Conservation (phyloP, 1,139 yeast genomes). For the Lodderomyces elongisporus region DNA sequence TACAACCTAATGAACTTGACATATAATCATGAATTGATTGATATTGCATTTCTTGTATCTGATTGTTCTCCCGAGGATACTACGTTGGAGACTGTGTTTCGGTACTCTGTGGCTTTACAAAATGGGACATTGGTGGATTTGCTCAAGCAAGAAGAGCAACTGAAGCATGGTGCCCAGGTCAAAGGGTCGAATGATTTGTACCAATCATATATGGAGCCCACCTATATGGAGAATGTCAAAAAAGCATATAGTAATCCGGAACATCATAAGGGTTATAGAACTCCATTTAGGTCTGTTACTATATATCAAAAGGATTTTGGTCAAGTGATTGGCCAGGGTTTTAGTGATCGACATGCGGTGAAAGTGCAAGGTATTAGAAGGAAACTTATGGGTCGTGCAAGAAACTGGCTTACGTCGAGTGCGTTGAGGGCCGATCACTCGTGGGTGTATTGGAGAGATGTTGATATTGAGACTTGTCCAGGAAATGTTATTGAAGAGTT, state of each 20-base stretch:
- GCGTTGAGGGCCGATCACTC: conserved; percentile 82
- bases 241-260: conserved; percentile 59
- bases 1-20: conserved; percentile 81
- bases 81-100: conserved; percentile 64
- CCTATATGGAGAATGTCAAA: conserved; percentile 52
- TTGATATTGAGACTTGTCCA: conserved; percentile 80
- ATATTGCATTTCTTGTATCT: conserved; percentile 78
- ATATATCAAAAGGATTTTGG: conserved; percentile 83
- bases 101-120: conserved; percentile 63
- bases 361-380: conserved; percentile 86
- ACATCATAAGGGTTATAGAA: conserved; percentile 55
- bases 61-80: conserved; percentile 76
- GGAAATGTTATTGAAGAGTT: conserved; percentile 73
- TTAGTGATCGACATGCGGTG: conserved; percentile 83
- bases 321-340: conserved; percentile 80
- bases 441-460: conserved; percentile 96
- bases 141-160: conserved; percentile 38
- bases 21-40: conserved; percentile 76
- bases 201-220: conserved; percentile 63
- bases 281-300: conserved; percentile 72
- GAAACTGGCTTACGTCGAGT: conserved; percentile 78
- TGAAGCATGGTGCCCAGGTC: conserved; percentile 21
- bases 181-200: conserved; percentile 59
- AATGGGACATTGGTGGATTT: conserved; percentile 59
- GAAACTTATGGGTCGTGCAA: conserved; percentile 83